Evolutionary conservation across 768 basidiomycete species (phyloP), one percentile per base, ranked within the genome.

Genomic region (Russula lepida): DNA sequence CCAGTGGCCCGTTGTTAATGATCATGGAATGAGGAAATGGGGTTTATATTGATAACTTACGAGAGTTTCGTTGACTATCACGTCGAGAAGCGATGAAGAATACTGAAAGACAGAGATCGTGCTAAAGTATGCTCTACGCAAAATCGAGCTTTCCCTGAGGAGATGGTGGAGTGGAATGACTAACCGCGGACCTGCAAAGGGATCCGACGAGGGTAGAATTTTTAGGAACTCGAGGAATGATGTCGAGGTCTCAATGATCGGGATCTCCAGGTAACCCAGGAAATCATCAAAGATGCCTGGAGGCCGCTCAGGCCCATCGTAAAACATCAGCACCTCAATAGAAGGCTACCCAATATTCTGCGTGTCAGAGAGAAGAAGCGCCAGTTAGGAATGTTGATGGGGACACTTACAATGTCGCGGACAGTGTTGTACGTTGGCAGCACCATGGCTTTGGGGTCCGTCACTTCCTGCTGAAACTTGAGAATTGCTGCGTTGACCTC

Each of bases 401-500:
- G 43, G 15, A 32, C 21, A 13, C 49, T 25, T 1, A 61, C 59
- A 5, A 35, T 17, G 35, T 33, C 56, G 7, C 4, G 0, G 12
- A 58, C 4, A 23, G 41, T 50, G 39, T 64, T 61, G 52, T 41
- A 61, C 17, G 59, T 57, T 2, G 51, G 54, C 2, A 64, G 13
- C 4, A 64, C 9, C 28, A 37, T 37, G 21, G 63, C 63, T 28
- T 64, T 64, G 25, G 28, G 30, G 37, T 64, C 63, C 4, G 55
- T 54, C 9, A 43, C 48, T 19, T 64, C 21, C 15, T 37, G 43
- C 12, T 51, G 46, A 25, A 53, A 64, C 4, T 64, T 57, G 50
- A 56, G 47, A 2, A 61, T 56, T 4, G 59, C 59, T 66, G 70
- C 60, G 27, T 68, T 48, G 74, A 82, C 33, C 12, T 50, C 2